Percentiles rank a stretch among this genome's conserved stretches.
These are phyloP conservation scores for Graphiopsis chlorocephala DNA, from an alignment of 2,329 filamentous ascomycete species.

Conservation along the genomic window DNA sequence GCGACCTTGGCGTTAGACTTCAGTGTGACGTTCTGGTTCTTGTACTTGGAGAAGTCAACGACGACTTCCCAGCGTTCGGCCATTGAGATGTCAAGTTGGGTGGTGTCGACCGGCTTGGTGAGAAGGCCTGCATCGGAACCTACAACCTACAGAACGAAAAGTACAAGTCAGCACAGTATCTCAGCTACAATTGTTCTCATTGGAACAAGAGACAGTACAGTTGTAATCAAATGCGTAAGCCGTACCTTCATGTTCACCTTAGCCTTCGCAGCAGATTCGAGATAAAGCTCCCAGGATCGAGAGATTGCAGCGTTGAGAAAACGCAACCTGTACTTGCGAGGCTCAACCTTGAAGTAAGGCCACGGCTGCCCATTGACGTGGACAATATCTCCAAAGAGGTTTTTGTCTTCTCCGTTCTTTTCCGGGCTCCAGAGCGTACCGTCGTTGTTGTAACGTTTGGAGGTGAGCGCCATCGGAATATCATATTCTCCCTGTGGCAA, in stretches of 20 bases:
- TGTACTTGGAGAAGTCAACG: slow-evolving; percentile 54
- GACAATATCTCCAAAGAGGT: slow-evolving; percentile 56
- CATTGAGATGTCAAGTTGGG: slow-evolving; percentile 49
- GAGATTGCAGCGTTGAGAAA: slow-evolving; percentile 43
- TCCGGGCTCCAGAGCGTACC: slow-evolving; percentile 50
- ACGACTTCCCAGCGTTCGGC: slow-evolving; percentile 59
- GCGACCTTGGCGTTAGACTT: slow-evolving; percentile 25
- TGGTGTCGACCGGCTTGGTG: slow-evolving; percentile 43
- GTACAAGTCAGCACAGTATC: background rate
- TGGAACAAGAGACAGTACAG: background rate
- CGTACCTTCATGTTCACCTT: slow-evolving; percentile 49
- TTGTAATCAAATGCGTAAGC: background rate
- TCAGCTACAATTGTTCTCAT: background rate
- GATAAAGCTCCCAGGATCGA: slow-evolving; percentile 36
- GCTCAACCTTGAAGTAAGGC: slow-evolving; percentile 60
- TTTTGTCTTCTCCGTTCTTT: slow-evolving; percentile 40
- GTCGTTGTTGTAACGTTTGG: slow-evolving; percentile 53
- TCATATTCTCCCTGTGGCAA: slow-evolving; percentile 54
- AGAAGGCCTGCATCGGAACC: slow-evolving; percentile 55
- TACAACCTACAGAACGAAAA: slow-evolving; percentile 37
- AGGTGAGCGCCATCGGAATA: slow-evolving; percentile 49
- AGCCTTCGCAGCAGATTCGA: slow-evolving; percentile 36
- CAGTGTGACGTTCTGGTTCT: slow-evolving; percentile 44
- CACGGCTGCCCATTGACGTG: slow-evolving; percentile 60
- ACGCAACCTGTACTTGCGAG: slow-evolving; percentile 46